phyloP scores from a whole-genome alignment of 768 basidiomycete genomes.

The Trametes villosa region DNA sequence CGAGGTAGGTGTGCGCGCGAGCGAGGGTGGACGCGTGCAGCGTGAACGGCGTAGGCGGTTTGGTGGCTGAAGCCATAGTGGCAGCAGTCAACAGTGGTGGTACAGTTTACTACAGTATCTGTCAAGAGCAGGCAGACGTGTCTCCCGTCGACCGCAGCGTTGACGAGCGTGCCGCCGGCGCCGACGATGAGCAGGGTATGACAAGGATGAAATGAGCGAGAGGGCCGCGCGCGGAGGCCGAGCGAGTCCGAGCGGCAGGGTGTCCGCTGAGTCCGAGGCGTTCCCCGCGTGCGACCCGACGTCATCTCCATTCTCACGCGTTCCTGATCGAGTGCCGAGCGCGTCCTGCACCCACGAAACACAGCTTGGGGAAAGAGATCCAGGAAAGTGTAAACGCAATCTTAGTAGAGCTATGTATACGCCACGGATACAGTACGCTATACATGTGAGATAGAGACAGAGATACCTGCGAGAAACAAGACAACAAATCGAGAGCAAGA shows the following conservation, averaged over 20 bases:
- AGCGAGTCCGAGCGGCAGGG: too few species aligned
- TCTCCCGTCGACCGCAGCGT: neutral
- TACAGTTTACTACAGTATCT: neutral
- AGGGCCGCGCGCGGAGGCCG: too few species aligned
- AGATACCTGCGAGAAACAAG: constrained; percentile 1
- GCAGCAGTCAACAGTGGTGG: neutral
- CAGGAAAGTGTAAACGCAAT: neutral
- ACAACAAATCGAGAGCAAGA: constrained; percentile 25
- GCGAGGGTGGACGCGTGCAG: constrained; percentile 45
- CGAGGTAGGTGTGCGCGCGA: constrained; percentile 66
- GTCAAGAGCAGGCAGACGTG: neutral
- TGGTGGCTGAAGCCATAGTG: constrained; percentile 6
- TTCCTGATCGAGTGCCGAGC: too few species aligned
- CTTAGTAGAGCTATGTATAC: neutral
- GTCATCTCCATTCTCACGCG: too few species aligned
- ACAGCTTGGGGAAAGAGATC: too few species aligned
- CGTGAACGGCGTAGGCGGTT: constrained; percentile 7
- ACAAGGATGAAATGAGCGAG: too few species aligned
- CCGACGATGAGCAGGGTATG: neutral
- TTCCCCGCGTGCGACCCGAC: too few species aligned
- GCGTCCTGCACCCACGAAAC: too few species aligned
- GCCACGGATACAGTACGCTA: neutral
- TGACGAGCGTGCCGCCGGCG: neutral
- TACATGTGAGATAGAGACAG: neutral
- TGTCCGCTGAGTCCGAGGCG: too few species aligned